Evolutionary conservation across 2,329 filamentous ascomycete genomes (phyloP).

Genomic region (Aspergillus puulaauensis): DNA sequence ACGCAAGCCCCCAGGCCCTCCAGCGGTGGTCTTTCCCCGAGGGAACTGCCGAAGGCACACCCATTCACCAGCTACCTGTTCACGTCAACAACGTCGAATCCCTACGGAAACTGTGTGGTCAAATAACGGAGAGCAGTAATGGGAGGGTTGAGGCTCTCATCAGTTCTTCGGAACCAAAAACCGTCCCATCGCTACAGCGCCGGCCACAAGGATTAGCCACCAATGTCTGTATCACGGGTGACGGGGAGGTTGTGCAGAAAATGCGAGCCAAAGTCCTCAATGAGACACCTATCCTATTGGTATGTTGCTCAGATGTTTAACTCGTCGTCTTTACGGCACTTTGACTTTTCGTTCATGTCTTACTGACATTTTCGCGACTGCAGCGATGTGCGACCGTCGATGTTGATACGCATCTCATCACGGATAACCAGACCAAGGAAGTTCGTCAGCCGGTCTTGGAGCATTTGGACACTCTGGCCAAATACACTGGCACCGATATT

Average conservation of each 20-base stretch:
- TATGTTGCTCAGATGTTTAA: conserved; percentile 51
- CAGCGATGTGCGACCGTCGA: conserved; percentile 93
- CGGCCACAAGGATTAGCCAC: conserved; percentile 64
- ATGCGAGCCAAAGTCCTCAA: conserved; percentile 87
- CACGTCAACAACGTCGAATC: conserved; percentile 83
- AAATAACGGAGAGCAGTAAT: conserved; percentile 68
- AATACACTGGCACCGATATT: conserved; percentile 91
- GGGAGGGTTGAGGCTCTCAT: conserved; percentile 81
- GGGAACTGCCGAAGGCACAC: conserved; percentile 78
- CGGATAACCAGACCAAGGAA: conserved; percentile 67
- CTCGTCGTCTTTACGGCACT: background rate
- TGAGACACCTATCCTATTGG: conserved; percentile 87
- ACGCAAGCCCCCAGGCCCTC: conserved; percentile 83
- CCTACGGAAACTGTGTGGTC: conserved; percentile 75
- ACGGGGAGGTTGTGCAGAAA: conserved; percentile 83
- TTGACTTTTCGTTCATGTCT: conserved; percentile 14
- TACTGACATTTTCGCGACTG: conserved; percentile 21
- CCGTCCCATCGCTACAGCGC: conserved; percentile 50
- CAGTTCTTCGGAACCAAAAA: conserved; percentile 76
- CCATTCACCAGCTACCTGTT: conserved; percentile 86
- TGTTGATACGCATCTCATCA: conserved; percentile 85
- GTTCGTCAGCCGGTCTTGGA: conserved; percentile 75
- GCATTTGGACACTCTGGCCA: conserved; percentile 82
- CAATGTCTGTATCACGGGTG: conserved; percentile 87
- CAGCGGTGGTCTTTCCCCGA: conserved; percentile 92